Conservation (phyloP, 139 green algal species). For the Mychonastes homosphaera region DNA sequence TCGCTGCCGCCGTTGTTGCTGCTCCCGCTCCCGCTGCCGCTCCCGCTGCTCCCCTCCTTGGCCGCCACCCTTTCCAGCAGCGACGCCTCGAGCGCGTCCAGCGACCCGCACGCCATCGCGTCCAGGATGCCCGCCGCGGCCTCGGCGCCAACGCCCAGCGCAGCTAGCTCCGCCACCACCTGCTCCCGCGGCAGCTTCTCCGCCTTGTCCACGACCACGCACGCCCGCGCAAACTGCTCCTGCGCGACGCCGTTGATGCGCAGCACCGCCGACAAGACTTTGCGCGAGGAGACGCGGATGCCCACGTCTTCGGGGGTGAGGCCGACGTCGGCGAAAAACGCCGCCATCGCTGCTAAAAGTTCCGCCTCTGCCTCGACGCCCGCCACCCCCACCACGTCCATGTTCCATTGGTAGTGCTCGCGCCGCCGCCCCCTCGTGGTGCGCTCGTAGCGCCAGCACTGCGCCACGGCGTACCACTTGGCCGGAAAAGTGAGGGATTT, state of each 20-base stretch:
- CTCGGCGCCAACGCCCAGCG: slow-evolving; percentile 36
- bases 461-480: slow-evolving; percentile 94
- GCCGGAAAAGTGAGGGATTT: slow-evolving; percentile 67
- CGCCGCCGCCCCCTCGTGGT: slow-evolving; percentile 80
- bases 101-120: slow-evolving; percentile 36
- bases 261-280: slow-evolving; percentile 74
- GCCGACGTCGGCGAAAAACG: slow-evolving; percentile 79
- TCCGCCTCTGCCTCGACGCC: slow-evolving; percentile 83
- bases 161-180: slow-evolving; percentile 62
- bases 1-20: neutral
- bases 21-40: slow-evolving; percentile 15
- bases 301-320: slow-evolving; percentile 70
- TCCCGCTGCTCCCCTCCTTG: slow-evolving; percentile 27
- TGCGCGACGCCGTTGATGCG: slow-evolving; percentile 42
- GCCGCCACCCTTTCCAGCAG: too few relatives aligned
- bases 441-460: slow-evolving; percentile 96
- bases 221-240: slow-evolving; percentile 66
- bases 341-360: slow-evolving; percentile 78
- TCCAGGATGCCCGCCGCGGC: slow-evolving; percentile 51
- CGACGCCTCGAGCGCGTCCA: slow-evolving; percentile 49
- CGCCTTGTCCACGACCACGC: slow-evolving; percentile 93
- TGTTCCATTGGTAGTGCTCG: slow-evolving; percentile 99
- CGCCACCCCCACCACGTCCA: slow-evolving; percentile 92
- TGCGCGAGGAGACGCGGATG: slow-evolving; percentile 85
- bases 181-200: slow-evolving; percentile 71